Evolutionary conservation across 768 basidiomycete genomes (phyloP).

Genomic region (Mycena pura): DNA sequence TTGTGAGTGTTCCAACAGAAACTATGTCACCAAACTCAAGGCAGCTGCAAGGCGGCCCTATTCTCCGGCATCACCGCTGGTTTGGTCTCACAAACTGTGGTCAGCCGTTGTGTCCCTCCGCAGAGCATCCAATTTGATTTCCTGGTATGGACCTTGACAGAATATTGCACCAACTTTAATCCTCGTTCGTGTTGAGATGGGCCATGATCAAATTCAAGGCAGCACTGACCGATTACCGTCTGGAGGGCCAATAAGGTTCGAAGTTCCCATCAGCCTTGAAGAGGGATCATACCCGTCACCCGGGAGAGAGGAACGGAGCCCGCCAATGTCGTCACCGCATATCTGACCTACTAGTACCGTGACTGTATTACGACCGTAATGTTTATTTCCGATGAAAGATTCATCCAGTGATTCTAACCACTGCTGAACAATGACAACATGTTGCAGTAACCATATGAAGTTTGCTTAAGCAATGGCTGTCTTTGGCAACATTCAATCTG

Average conservation of each 20-base stretch:
- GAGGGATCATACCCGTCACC: constrained; percentile 4
- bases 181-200: constrained; percentile 6
- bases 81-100: constrained; percentile 10
- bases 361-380: too few relatives aligned
- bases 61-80: constrained; percentile 2
- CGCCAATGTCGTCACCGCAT: too few relatives aligned
- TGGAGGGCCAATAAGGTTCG: constrained; percentile 2
- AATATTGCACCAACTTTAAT: constrained; percentile 11
- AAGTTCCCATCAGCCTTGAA: constrained; percentile 1
- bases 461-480: too few relatives aligned
- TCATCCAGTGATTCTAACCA: too few relatives aligned
- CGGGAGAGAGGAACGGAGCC: too few relatives aligned
- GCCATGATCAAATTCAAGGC: neutral
- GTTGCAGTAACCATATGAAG: too few relatives aligned
- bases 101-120: constrained; percentile 3
- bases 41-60: constrained; percentile 3
- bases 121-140: neutral
- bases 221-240: constrained; percentile 6
- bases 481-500: too few relatives aligned
- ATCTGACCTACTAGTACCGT: too few relatives aligned
- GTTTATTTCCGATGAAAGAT: too few relatives aligned
- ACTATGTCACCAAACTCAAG: constrained; percentile 2
- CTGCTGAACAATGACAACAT: too few relatives aligned
- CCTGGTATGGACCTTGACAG: constrained; percentile 7
- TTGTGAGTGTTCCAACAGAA: constrained; percentile 7